phyloP scores from a whole-genome alignment of 1,139 yeast genomes.

The Geotrichum macrosporum region DNA sequence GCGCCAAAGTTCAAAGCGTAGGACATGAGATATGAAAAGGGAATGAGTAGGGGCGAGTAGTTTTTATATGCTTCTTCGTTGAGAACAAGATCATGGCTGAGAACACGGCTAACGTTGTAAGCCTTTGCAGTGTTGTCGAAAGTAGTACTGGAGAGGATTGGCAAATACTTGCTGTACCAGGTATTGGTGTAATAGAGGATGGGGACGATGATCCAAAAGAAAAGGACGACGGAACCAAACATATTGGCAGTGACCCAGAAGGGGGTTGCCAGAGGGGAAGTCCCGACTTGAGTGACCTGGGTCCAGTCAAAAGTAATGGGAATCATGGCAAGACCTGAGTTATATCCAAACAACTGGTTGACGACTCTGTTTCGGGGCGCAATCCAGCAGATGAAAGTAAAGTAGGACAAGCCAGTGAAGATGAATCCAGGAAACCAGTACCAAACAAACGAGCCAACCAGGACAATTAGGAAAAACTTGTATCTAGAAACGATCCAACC shows the following conservation, averaged over 20 bases:
- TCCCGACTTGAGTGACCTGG: constrained; percentile 32
- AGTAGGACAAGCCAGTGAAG: constrained; percentile 43
- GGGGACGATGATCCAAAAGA: constrained; percentile 38
- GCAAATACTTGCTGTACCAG: constrained; percentile 46
- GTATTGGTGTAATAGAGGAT: constrained; percentile 44
- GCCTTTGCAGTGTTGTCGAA: constrained; percentile 41
- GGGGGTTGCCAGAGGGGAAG: constrained; percentile 54
- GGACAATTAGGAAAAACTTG: constrained; percentile 37
- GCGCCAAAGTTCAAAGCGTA: constrained; percentile 41
- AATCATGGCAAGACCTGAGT: constrained; percentile 50
- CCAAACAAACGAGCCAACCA: constrained; percentile 41
- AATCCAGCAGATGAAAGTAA: constrained; percentile 38
- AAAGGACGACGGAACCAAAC: constrained; percentile 39
- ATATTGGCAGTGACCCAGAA: constrained; percentile 46
- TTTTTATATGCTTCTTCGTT: constrained; percentile 31
- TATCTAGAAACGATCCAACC: constrained; percentile 44
- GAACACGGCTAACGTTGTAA: constrained; percentile 42
- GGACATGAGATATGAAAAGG: constrained; percentile 43
- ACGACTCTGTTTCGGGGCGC: constrained; percentile 44
- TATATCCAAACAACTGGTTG: constrained; percentile 51
- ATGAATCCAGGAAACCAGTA: constrained; percentile 48
- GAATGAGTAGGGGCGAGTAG: constrained; percentile 49
- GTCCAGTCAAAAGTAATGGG: constrained; percentile 50
- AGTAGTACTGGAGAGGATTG: constrained; percentile 42
- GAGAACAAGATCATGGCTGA: constrained; percentile 43